phyloP scores from a whole-genome alignment of 495 filamentous ascomycete species.

The Trichoderma orchidacearum region DNA sequence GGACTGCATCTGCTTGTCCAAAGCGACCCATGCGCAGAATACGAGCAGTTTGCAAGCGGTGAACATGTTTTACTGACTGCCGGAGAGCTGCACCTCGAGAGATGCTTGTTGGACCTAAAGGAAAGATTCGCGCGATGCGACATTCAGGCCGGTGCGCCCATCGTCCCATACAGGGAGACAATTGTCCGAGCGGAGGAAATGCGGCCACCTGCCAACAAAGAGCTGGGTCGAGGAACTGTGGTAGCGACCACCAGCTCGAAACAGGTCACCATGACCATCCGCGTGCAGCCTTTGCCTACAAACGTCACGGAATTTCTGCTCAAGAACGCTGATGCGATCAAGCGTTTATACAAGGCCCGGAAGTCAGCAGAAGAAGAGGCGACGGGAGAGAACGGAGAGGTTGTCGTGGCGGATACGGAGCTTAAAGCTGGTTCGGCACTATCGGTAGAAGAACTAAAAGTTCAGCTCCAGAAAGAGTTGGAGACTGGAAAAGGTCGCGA shows the following conservation, averaged over 20 bases:
- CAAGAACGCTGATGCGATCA: conserved; percentile 67
- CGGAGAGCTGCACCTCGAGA: conserved; percentile 86
- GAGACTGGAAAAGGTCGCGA: conserved; percentile 53
- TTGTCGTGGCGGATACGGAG: conserved; percentile 31
- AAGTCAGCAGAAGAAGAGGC: conserved; percentile 15
- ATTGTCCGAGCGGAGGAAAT: conserved; percentile 82
- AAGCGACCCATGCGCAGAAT: conserved; percentile 90
- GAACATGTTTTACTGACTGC: conserved; percentile 94
- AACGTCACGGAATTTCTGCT: conserved; percentile 74
- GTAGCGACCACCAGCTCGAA: conserved; percentile 66
- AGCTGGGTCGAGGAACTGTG: conserved; percentile 75
- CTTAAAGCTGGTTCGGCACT: conserved; percentile 40
- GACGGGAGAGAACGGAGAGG: conserved; percentile 19
- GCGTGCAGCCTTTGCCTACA: conserved; percentile 66
- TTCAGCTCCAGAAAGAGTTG: conserved; percentile 53
- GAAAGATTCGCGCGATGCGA: conserved; percentile 92
- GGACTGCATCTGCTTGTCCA: conserved; percentile 82
- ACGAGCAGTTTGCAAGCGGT: conserved; percentile 82
- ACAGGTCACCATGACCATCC: conserved; percentile 63
- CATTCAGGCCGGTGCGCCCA: conserved; percentile 84
- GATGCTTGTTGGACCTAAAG: conserved; percentile 84
- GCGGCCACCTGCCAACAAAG: conserved; percentile 74
- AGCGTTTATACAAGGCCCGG: conserved; percentile 59
- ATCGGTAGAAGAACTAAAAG: conserved; percentile 59
- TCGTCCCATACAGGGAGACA: conserved; percentile 90